Base-by-base conservation (phyloP, 345 rosid species). In the Corchorus capsularis region DNA sequence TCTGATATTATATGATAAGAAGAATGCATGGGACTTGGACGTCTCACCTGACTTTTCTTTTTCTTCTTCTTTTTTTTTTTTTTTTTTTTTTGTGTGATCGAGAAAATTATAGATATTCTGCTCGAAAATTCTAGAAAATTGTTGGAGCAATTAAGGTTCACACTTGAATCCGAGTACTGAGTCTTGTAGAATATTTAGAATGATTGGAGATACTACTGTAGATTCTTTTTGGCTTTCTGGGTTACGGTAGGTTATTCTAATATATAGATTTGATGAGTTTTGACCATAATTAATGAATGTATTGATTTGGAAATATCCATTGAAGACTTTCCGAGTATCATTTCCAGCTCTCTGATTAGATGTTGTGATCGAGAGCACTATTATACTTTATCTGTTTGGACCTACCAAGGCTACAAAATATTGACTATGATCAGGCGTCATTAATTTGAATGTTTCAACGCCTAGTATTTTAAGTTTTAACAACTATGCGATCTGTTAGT, bases 11-110 rank as follows among this genome's bases (percentile, higher is more conserved):
- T n/a, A n/a, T n/a, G n/a, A n/a, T 39, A 17, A 4, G 16, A 0
- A 1, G 8, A 2, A 13, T n/a, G 62, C 62, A 53, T 70, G 47
- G 47, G 74, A 70, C 8, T 53, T 32, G 5, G 74, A 70, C 74
- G 0, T 53, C 50, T 53, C 62, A 70, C 47, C 74, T 11, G 5
- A 20, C 17, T 10, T 3, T 45, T 43, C 43, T 12, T 3, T 6
- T 32, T 61, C 34, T 43, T 35, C 16, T 50, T 32, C 2, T 8
- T 17, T 32, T 61, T 11, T 45, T 6, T 3, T 14, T n/a, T 9
- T 4, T 9, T 39, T 39, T 39, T 3, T 0, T 39, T 39, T 3
- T 3, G 1, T 39, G 43, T 16, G 16, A 39, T 35, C 19, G 10
- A 5, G 8, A 37, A 63, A 35, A 27, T 27, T 37, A 6, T 0